Evolutionary conservation across 163 green algal species (phyloP), one percentile per base, ranked within the genome.

Genomic region (Chlorella variabilis): DNA sequence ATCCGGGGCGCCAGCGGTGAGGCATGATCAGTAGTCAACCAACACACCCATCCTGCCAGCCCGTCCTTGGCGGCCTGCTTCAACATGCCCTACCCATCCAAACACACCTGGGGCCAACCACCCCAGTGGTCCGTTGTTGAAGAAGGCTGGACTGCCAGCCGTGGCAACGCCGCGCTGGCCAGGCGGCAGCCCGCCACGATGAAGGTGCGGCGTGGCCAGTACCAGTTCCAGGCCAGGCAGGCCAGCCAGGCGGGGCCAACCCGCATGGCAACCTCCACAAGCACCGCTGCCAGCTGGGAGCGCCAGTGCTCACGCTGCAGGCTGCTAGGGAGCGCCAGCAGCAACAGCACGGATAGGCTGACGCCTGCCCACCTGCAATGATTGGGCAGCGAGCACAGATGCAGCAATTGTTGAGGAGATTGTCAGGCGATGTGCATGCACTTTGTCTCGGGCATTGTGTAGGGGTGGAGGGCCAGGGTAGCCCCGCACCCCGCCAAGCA

Each of bases 131-230:
- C 49, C 3, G 20, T 25, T 13, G 54, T 48, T 34, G 42, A 23
- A 4, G 71, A 7, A 33, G 48, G 71, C 48, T 41, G 49, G 33
- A 49, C 33, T 33, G 39, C 38, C 33, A 38, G 49, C 18, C 49
- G 34, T 1, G 49, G 71, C 49, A 78, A 33, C 23, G 59, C 23
- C 4, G n/a, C 71, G 34, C 49, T 66, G 38, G 71, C 49, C 49
- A 78, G 33, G 33, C 71, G 71, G 71, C 71, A 78, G 71, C 33
- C 54, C 0, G 49, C 49, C 33, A 78, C 49, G 34, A 78, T 51
- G 49, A 61, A 48, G 7, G 71, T 78, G 71, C 71, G 71, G 71
- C 18, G 49, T 0, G 71, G 71, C 33, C 39, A 27, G 51, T 78
- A 78, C 33, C 25, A 49, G 34, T 25, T 7, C 3, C 20, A 25